Conservation (phyloP, 257 asterid species). For the Jasminum sambac region DNA sequence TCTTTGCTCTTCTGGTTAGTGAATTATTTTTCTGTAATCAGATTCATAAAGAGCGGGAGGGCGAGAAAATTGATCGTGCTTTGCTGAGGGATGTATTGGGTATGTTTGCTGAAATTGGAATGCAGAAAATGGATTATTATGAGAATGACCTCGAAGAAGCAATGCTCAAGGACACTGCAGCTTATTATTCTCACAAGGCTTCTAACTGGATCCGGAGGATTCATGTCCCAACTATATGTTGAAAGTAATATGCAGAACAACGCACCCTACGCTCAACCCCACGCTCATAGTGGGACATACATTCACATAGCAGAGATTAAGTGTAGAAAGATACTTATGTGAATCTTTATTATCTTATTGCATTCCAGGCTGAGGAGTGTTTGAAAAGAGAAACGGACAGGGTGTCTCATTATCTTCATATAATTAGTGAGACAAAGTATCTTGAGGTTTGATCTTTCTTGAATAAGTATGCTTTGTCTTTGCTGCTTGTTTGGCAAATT, state of each 20-base stretch:
- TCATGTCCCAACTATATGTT: slow-evolving; percentile 98
- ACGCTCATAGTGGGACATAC: no score
- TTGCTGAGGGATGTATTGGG: slow-evolving; percentile 83
- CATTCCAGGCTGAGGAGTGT: slow-evolving; percentile 85
- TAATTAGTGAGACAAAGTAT: slow-evolving; percentile 89
- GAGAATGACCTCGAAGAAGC: slow-evolving; percentile 88
- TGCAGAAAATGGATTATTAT: slow-evolving; percentile 86
- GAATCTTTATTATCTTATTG: slow-evolving; percentile 22
- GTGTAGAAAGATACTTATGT: neutral
- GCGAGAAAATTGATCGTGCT: slow-evolving; percentile 95
- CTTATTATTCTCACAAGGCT: slow-evolving; percentile 96
- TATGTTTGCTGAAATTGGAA: slow-evolving; percentile 95
- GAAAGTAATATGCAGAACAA: slow-evolving; percentile 45
- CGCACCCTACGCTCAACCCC: neutral
- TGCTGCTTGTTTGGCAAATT: neutral
- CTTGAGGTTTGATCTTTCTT: slow-evolving; percentile 74
- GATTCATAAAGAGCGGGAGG: slow-evolving; percentile 99
- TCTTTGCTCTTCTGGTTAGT: slow-evolving; percentile 5
- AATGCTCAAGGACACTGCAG: slow-evolving; percentile 81
- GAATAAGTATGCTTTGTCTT: neutral
- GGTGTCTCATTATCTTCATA: slow-evolving; percentile 90
- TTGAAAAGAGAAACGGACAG: slow-evolving; percentile 85
- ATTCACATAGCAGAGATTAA: neutral
- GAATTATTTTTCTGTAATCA: slow-evolving; percentile 26
- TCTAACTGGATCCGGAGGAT: slow-evolving; percentile 98